Evolutionary conservation across 345 rosid species (phyloP), one percentile per base, ranked within the genome.

Genomic region (Gossypium longicalyx): DNA sequence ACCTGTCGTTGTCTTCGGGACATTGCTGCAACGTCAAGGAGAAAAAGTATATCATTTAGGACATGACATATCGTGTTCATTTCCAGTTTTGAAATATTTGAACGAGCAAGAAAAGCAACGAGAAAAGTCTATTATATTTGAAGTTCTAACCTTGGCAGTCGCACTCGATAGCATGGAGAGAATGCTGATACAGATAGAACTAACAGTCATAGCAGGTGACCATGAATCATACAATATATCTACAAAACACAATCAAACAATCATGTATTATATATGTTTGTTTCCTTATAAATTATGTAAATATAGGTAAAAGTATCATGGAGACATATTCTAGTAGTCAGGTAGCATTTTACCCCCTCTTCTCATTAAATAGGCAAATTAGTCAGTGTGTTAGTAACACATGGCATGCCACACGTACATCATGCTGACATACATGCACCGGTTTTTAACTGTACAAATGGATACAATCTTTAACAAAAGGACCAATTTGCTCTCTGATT

Each of bases 121-220:
- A 66, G 47, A 65, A 58, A 69, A 45, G 25, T 19, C 11, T 52
- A 29, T 29, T 41, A 53, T 25, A 57, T 45, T 34, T 70, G 19
- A 49, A 53, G 16, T 20, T 62, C 79, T 48, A 77, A 94, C 98
- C 98, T 94, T 94, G 38, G 77, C 93, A 44, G 98, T 87, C 27
- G 98, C 89, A 87, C 98, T 94, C 44, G 98, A 94, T 25, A 94
- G 97, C 98, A 92, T 92, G 25, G 97, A 92, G 79, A 94, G 98
- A 80, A 94, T 91, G 89, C 98, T 94, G 79, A 94, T 94, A 79
- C 98, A 94, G 81, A 92, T 86, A n/a, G 98, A 92, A 81, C 95
- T 91, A 76, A 92, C 98, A 0, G 98, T 94, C 97, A 94, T 94
- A 65, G 98, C 98, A 4, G 98, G 98, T 2, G 98, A 94, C 98